Percentiles rank a stretch among this genome's conserved stretches.
These are phyloP conservation scores for Cystobasidium sp. DNA, from an alignment of 1,284 basidiomycete species.

Conservation along the genomic window DNA sequence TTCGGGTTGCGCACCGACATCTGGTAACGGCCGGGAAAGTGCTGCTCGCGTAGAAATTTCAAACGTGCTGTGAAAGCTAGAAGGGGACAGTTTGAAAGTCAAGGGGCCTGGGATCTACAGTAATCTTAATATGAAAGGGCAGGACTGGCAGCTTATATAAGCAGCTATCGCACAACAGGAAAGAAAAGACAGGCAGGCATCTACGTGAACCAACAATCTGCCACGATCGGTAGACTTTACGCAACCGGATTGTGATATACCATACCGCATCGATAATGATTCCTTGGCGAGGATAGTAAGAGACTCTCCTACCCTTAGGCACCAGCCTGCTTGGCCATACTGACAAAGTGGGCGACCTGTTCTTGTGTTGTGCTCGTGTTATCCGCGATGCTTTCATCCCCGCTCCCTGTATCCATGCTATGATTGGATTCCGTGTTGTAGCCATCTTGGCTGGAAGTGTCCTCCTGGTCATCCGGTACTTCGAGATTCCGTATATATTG, in stretches of 20 bases:
- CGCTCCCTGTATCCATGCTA: background rate
- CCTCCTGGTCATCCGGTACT: background rate
- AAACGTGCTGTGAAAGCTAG: background rate
- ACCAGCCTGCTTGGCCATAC: too few species aligned
- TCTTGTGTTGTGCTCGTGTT: background rate
- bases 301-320: too few species aligned
- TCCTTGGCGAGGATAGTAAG: too few species aligned
- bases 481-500: background rate
- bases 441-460: too few species aligned
- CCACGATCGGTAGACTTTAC: slow-evolving; percentile 10
- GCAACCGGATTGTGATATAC: slow-evolving; percentile 11
- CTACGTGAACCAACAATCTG: slow-evolving; percentile 15
- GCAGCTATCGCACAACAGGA: slow-evolving; percentile 9
- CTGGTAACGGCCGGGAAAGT: slow-evolving; percentile 6
- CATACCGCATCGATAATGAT: background rate
- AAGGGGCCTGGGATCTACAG: slow-evolving; percentile 4
- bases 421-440: background rate
- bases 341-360: too few species aligned
- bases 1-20: slow-evolving; percentile 1
- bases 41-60: slow-evolving; percentile 3
- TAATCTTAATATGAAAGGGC: slow-evolving; percentile 9
- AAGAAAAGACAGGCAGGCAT: slow-evolving; percentile 15
- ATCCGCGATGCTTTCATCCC: background rate
- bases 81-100: background rate
- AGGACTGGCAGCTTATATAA: slow-evolving; percentile 14